phyloP scores from a whole-genome alignment of 2,329 filamentous ascomycete genomes.

The Drechslerella dactyloides region DNA sequence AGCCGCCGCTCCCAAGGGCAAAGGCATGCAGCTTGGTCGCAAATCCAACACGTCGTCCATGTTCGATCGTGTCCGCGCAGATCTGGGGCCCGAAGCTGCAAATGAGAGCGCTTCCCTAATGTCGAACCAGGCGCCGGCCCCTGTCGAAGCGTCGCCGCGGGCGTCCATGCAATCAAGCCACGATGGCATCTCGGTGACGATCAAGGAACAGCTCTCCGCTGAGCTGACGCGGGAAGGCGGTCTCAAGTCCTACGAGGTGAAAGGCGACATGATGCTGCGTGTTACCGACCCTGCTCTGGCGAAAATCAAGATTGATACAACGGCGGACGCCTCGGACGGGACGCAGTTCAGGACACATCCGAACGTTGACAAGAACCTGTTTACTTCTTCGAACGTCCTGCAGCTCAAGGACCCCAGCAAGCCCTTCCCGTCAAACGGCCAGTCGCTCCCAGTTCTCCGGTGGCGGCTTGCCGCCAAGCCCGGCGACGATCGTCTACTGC shows the following conservation, averaged over 20 bases:
- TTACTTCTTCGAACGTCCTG: constrained; percentile 80
- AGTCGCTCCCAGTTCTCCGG: constrained; percentile 82
- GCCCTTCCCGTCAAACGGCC: constrained; percentile 90
- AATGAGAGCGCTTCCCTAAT: constrained; percentile 69
- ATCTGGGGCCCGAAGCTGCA: constrained; percentile 78
- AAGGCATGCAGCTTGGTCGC: constrained; percentile 99
- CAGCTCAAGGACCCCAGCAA: constrained; percentile 87
- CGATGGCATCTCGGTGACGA: constrained; percentile 84
- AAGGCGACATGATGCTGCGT: constrained; percentile 87
- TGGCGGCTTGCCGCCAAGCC: constrained; percentile 78
- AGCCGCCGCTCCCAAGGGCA: constrained; percentile 76
- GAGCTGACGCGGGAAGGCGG: constrained; percentile 87
- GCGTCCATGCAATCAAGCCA: constrained; percentile 74
- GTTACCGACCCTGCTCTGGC: constrained; percentile 88
- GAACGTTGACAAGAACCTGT: constrained; percentile 88
- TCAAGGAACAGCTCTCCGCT: constrained; percentile 88
- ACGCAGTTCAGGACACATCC: constrained; percentile 92
- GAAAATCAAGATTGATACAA: constrained; percentile 85
- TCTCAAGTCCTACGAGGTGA: constrained; percentile 84
- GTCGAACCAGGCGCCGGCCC: constrained; percentile 69
- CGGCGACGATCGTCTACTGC: constrained; percentile 79
- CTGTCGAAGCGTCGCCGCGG: constrained; percentile 61
- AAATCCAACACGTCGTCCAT: constrained; percentile 98
- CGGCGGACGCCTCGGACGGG: constrained; percentile 66
- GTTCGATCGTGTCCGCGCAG: constrained; percentile 91